A percentile compares a stretch with the other conserved stretches of the same genome.
Conservation (phyloP, 2,329 filamentous ascomycete genomes). For the Polychaeton citri region DNA sequence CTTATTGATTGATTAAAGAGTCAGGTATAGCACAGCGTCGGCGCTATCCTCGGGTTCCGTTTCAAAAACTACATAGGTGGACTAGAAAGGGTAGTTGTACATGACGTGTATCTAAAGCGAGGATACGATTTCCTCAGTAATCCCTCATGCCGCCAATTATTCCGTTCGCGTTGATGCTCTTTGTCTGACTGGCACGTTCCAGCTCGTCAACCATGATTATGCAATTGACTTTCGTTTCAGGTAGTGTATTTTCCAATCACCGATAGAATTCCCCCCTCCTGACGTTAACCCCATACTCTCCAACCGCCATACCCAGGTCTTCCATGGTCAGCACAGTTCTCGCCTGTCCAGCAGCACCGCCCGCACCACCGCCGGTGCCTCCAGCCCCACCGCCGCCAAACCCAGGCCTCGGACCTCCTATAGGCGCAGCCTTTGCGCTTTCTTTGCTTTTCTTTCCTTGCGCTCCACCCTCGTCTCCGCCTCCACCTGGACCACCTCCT, state of each 20-base stretch:
- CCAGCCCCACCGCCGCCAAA: slow-evolving; percentile 41
- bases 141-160: no score
- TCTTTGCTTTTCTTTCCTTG: slow-evolving; percentile 29
- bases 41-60: no score
- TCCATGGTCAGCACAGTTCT: slow-evolving; percentile 96
- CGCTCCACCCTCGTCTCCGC: slow-evolving; percentile 26
- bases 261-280: slow-evolving; percentile 96
- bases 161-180: no score
- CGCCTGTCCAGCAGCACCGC: slow-evolving; percentile 77
- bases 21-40: no score
- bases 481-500: slow-evolving; percentile 39
- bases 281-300: slow-evolving; percentile 94
- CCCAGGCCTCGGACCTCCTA: slow-evolving; percentile 37
- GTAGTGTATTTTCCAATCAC: slow-evolving; percentile 30
- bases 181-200: background rate
- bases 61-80: no score
- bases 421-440: slow-evolving; percentile 25
- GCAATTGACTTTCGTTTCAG: background rate
- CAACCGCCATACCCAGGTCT: slow-evolving; percentile 93
- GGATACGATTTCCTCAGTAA: no score
- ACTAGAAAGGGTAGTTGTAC: no score
- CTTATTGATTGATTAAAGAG: no score
- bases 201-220: slow-evolving; percentile 1
- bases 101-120: no score
- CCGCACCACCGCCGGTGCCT: slow-evolving; percentile 55